These are phyloP conservation scores for Coemansia sp. DNA, from an alignment of 192 early-diverging fungal genomes.

Conservation along the genomic window DNA sequence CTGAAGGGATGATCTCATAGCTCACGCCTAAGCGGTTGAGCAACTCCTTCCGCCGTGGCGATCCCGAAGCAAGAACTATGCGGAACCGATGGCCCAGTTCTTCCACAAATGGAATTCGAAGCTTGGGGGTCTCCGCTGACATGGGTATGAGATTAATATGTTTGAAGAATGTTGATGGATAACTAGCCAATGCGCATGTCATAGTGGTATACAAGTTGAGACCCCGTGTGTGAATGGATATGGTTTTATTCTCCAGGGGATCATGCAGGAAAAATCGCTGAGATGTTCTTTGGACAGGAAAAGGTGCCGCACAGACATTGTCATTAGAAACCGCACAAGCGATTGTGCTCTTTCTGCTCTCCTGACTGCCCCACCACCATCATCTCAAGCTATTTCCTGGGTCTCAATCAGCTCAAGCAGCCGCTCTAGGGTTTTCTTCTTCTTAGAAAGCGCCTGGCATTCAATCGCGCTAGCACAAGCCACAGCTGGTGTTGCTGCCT, in stretches of 20 bases:
- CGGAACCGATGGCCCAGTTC: slow-evolving; percentile 34
- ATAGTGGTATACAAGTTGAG: not conserved
- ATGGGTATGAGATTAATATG: not conserved
- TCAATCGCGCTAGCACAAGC: not conserved
- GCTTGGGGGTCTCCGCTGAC: not conserved
- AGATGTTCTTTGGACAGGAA: not conserved
- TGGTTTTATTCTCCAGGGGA: not conserved
- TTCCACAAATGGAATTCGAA: slow-evolving; percentile 23
- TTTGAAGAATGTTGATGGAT: not conserved
- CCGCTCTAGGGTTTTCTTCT: not conserved
- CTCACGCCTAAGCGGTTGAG: slow-evolving; percentile 56
- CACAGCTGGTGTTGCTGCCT: not conserved
- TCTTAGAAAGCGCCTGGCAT: not conserved
- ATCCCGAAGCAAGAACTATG: slow-evolving; percentile 76
- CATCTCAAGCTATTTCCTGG: not conserved
- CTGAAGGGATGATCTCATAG: slow-evolving; percentile 67
- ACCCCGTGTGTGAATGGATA: not conserved
- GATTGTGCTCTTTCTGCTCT: not conserved
- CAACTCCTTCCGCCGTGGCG: slow-evolving; percentile 79
- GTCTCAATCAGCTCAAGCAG: not conserved
- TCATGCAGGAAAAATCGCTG: no score
- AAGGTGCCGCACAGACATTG: not conserved
- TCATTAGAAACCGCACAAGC: not conserved
- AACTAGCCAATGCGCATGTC: not conserved
- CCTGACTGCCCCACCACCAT: not conserved